Base-by-base conservation (phyloP, 1,284 basidiomycete species). In the Chalciporus sp. region DNA sequence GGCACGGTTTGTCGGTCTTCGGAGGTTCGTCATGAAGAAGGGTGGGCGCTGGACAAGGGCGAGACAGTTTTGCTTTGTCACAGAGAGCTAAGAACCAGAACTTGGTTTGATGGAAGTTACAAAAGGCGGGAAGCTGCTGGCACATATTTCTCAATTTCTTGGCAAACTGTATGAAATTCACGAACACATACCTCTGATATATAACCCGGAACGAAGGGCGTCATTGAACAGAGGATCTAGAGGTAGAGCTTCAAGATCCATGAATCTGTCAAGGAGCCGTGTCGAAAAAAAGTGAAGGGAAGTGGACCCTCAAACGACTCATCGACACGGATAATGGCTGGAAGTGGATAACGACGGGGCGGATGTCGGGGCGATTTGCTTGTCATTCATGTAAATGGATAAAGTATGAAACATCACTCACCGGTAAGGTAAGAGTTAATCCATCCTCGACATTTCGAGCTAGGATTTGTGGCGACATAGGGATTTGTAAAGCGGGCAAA, bases 391-490 rank as follows among this genome's bases (percentile, higher is more conserved):
- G 12, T 10, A 33, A 41, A 37, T 28, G 28, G 29, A 43, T 35
- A 40, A 46, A 23, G 29, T 7, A 50, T 52, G 47, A 46, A 53
- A 60, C 55, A 44, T 26, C 27, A 28, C 43, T 39, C 9, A 54
- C 52, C 52, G 52, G 49, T 42, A 52, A 39, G 40, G 23, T 17
- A n/a, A 42, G 27, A 20, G 27, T 40, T 12, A 29, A 31, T 33
- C 29, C 48, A 40, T 0, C 29, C 26, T 26, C 10, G 50, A 62
- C 46, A 9, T 26, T 55, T 54, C 3, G 9, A 49, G 64, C 42
- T 6, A 68, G 65, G 12, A 53, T 35, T 16, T 68, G 64, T 69
- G 64, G 64, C 58, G 65, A 10, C 27, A 51, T 27, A 46, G 33
- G 47, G 16, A 35, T 29, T 1, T 14, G 27, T 33, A 19, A 35